Percentiles rank a stretch among this genome's conserved stretches.
These are phyloP conservation scores for Letharia columbiana DNA, from an alignment of 495 filamentous ascomycete genomes.

Conservation along the genomic window DNA sequence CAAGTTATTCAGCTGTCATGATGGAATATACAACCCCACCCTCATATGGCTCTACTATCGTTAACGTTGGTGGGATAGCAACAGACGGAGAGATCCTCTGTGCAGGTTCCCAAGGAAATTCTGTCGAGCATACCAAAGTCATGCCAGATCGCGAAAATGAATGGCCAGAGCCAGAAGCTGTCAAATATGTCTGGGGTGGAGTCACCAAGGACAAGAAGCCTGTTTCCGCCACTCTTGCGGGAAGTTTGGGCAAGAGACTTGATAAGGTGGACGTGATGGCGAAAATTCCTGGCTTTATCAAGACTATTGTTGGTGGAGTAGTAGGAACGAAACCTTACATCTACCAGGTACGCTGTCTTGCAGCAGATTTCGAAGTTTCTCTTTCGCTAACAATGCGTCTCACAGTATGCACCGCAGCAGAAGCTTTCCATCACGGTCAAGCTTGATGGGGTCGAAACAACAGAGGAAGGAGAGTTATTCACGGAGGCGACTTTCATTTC, in stretches of 20 bases:
- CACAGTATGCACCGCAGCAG: conserved; percentile 55
- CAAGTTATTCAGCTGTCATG: conserved; percentile 74
- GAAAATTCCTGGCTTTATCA: conserved; percentile 90
- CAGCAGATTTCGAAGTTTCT: conserved; percentile 2
- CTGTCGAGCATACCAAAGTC: conserved; percentile 56
- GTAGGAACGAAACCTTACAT: conserved; percentile 94
- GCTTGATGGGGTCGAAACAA: conserved; percentile 63
- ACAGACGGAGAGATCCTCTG: conserved; percentile 73
- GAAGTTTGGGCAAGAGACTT: conserved; percentile 55
- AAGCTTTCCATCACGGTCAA: conserved; percentile 70
- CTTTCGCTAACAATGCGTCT: background rate
- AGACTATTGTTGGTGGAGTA: conserved; percentile 77
- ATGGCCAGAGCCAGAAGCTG: conserved; percentile 76
- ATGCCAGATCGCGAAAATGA: conserved; percentile 66
- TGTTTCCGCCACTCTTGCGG: conserved; percentile 59
- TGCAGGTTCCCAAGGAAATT: conserved; percentile 51
- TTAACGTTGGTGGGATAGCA: conserved; percentile 73
- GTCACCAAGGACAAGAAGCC: conserved; percentile 66
- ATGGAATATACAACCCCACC: conserved; percentile 97
- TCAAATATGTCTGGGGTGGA: conserved; percentile 72
- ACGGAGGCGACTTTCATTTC: conserved; percentile 91
- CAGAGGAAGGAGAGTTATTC: conserved; percentile 71
- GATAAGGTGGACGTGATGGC: conserved; percentile 95
- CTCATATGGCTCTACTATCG: conserved; percentile 82
- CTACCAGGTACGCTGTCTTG: conserved; percentile 62